Evolutionary conservation across 306 rosid genomes (phyloP).

Genomic region (Medicago lupulina): DNA sequence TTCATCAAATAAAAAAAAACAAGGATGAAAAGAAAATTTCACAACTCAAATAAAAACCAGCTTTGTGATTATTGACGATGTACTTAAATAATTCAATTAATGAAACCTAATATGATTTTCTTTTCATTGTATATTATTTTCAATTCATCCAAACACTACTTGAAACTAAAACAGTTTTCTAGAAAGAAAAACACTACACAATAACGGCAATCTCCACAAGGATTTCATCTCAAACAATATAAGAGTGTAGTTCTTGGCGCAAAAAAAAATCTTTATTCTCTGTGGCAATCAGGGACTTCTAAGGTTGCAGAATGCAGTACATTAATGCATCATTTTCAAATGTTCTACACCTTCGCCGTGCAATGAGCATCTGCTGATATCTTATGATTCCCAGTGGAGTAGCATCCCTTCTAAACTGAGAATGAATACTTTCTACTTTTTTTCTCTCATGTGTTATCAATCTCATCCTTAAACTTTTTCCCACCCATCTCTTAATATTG

Average conservation of each 20-base stretch:
- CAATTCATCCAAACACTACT: neutral
- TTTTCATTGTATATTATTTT: neutral
- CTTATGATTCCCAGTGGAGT: conserved; percentile 7
- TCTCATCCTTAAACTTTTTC: too few relatives aligned
- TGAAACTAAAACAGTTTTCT: neutral
- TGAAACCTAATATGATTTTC: neutral
- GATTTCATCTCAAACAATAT: neutral
- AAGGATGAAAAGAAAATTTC: neutral
- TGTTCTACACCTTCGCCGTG: neutral
- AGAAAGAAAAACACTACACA: neutral
- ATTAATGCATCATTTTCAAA: neutral
- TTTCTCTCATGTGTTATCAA: too few relatives aligned
- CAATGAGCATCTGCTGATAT: conserved; percentile 24
- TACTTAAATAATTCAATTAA: too few relatives aligned
- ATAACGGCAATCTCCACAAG: neutral
- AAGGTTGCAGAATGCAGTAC: conserved; percentile 12
- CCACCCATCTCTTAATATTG: conserved; percentile 35
- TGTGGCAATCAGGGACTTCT: conserved; percentile 15
- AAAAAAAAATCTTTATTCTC: neutral
- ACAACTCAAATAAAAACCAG: neutral
- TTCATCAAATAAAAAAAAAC: neutral
- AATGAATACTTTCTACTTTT: neutral
- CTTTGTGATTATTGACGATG: too few relatives aligned
- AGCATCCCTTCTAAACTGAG: conserved; percentile 18
- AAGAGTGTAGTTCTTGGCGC: neutral